Percentiles rank a stretch among this genome's conserved stretches.
phyloP scores from a whole-genome alignment of 768 basidiomycete genomes.

The Russula brevipes region DNA sequence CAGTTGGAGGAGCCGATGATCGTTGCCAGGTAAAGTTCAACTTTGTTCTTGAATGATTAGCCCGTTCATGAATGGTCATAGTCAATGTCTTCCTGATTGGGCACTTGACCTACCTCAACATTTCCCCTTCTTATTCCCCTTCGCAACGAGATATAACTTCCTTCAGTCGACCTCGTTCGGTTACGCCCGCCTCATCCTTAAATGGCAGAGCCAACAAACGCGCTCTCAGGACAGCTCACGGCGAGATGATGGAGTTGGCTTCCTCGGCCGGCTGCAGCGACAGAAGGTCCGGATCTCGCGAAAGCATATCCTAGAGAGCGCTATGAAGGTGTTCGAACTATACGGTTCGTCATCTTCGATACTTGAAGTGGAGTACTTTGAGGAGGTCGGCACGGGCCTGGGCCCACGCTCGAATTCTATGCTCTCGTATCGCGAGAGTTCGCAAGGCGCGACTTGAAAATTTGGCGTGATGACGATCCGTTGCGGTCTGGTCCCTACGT shows the following conservation, averaged over 20 bases:
- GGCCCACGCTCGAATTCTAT: constrained; percentile 97
- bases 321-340: constrained; percentile 92
- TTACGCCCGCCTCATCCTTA: constrained; percentile 89
- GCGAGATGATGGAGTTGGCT: constrained; percentile 86
- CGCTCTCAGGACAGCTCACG: constrained; percentile 74
- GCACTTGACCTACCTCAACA: constrained; percentile 91
- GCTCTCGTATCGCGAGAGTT: constrained; percentile 96
- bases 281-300: constrained; percentile 97
- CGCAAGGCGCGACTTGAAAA: constrained; percentile 78
- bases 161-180: constrained; percentile 97
- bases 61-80: constrained; percentile 30
- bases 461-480: constrained; percentile 86
- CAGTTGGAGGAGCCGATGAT: constrained; percentile 99
- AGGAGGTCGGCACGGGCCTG: constrained; percentile 96
- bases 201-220: constrained; percentile 87
- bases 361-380: constrained; percentile 97
- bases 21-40: constrained; percentile 73
- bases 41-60: not conserved
- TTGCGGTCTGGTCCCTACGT: constrained; percentile 65
- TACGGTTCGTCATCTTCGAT: constrained; percentile 93
- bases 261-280: constrained; percentile 85
- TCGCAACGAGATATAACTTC: constrained; percentile 95
- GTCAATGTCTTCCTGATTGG: constrained; percentile 97
- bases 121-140: constrained; percentile 98
- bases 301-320: constrained; percentile 91